phyloP scores from a whole-genome alignment of 805 yeast species.

The Candida silvatica region DNA sequence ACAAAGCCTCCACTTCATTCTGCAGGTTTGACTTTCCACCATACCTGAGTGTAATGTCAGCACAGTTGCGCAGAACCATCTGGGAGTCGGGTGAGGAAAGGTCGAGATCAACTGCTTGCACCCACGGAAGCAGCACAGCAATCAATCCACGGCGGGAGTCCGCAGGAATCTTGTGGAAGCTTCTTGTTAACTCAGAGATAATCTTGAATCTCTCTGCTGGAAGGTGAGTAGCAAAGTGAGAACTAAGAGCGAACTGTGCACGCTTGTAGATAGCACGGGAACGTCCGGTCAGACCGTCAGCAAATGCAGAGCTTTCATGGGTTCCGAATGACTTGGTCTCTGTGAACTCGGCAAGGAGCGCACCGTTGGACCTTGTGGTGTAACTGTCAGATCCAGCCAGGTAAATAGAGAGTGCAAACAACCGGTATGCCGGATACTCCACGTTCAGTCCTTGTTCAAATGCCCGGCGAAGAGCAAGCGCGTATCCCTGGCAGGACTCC shows the following conservation, averaged over 20 bases:
- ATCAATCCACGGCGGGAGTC: conserved; percentile 69
- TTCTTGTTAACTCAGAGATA: conserved; percentile 65
- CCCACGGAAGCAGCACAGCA: conserved; percentile 84
- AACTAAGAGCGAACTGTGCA: conserved; percentile 72
- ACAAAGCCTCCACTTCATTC: conserved; percentile 85
- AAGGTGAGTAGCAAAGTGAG: conserved; percentile 54
- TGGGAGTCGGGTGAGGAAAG: conserved; percentile 8
- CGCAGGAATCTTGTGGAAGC: conserved; percentile 51
- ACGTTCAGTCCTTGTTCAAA: conserved; percentile 40
- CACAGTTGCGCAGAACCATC: conserved; percentile 73
- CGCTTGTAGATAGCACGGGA: conserved; percentile 82
- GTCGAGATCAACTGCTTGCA: conserved; percentile 69
- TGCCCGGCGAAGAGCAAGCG: conserved; percentile 60
- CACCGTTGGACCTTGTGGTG: conserved; percentile 64
- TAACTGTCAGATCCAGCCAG: conserved; percentile 68
- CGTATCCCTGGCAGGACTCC: conserved; percentile 55
- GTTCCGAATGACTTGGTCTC: conserved; percentile 54
- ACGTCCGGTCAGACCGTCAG: conserved; percentile 63
- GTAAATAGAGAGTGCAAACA: conserved; percentile 67
- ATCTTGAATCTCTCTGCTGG: conserved; percentile 53
- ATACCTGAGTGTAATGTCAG: conserved; percentile 77
- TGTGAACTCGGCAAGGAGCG: conserved; percentile 55
- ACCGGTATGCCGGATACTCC: conserved; percentile 50
- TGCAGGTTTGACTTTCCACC: conserved; percentile 51
- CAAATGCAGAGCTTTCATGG: conserved; percentile 45